Percentiles rank a stretch among this genome's conserved stretches.
These are phyloP conservation scores for Citrullus mucosospermus DNA, from an alignment of 306 rosid genomes.

Conservation along the genomic window DNA sequence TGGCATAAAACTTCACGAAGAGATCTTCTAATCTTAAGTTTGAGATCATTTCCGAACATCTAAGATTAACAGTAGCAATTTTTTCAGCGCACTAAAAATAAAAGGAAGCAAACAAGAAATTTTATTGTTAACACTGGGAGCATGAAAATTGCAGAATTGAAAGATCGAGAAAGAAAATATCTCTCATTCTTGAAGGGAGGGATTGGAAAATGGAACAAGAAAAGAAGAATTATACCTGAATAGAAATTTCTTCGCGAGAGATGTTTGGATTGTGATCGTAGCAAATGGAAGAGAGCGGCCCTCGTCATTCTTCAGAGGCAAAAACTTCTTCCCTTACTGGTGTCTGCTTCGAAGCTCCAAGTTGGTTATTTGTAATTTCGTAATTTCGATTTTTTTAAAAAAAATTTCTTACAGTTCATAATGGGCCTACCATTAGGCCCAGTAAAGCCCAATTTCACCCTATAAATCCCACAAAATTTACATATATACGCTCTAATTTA, in stretches of 20 bases:
- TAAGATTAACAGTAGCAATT: background rate
- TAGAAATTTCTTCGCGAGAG: conserved; percentile 10
- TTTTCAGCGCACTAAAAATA: background rate
- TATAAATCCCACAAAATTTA: background rate
- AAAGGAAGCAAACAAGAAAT: background rate
- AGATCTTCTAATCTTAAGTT: background rate
- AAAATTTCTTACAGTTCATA: background rate
- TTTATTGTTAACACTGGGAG: background rate
- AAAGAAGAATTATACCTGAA: conserved; percentile 27
- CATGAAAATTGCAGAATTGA: background rate
- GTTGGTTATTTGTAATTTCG: background rate
- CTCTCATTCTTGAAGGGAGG: background rate
- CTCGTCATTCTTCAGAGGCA: conserved; percentile 34
- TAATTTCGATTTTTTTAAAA: background rate
- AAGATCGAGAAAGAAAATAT: background rate
- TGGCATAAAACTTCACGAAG: background rate
- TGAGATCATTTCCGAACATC: background rate
- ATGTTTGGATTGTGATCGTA: conserved; percentile 39
- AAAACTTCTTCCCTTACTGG: background rate
- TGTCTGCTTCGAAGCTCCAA: background rate
- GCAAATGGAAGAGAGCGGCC: conserved; percentile 38
- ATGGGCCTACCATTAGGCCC: background rate
- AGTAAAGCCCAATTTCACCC: background rate
- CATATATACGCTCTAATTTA: background rate
- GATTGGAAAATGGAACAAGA: background rate